A percentile compares a stretch with the other conserved stretches of the same genome.
phyloP scores from a whole-genome alignment of 805 yeast genomes.

The Debaryomyces maramus region DNA sequence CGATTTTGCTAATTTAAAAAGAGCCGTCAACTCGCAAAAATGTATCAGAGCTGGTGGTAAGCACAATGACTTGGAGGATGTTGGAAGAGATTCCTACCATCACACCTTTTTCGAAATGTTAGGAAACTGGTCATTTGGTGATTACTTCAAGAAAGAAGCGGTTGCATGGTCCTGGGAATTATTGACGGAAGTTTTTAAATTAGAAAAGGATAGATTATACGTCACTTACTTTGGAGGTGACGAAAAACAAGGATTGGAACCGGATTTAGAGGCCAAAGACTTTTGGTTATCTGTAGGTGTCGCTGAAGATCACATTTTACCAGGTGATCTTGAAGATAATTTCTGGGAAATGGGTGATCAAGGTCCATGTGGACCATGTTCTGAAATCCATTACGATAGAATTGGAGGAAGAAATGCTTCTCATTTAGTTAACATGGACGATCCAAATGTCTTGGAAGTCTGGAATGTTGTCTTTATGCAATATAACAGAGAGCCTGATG shows the following conservation, averaged over 20 bases:
- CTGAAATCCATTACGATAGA: conserved; percentile 96
- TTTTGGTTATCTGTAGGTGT: conserved; percentile 89
- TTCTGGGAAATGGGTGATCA: conserved; percentile 99
- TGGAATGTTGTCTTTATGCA: conserved; percentile 99
- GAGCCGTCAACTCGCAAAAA: conserved; percentile 95
- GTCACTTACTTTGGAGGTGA: conserved; percentile 98
- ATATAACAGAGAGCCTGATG: conserved; percentile 90
- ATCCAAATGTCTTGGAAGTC: conserved; percentile 94
- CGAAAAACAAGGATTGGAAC: conserved; percentile 72
- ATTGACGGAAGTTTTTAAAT: conserved; percentile 79
- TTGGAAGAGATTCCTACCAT: conserved; percentile 96
- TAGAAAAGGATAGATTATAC: conserved; percentile 76
- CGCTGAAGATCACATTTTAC: conserved; percentile 85
- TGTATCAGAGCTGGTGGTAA: conserved; percentile 99
- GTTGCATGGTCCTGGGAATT: conserved; percentile 88
- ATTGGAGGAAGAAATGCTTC: conserved; percentile 98
- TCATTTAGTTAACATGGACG: conserved; percentile 87
- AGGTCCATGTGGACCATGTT: conserved; percentile 99
- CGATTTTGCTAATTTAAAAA: conserved; percentile 76
- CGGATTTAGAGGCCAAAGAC: conserved; percentile 91
- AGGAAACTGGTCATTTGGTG: conserved; percentile 99
- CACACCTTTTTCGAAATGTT: conserved; percentile 99
- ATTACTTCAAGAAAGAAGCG: conserved; percentile 95
- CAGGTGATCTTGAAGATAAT: conserved; percentile 88
- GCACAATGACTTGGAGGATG: conserved; percentile 97